Base-by-base conservation (phyloP, 257 asterid species). In the Fraxinus anomala region DNA sequence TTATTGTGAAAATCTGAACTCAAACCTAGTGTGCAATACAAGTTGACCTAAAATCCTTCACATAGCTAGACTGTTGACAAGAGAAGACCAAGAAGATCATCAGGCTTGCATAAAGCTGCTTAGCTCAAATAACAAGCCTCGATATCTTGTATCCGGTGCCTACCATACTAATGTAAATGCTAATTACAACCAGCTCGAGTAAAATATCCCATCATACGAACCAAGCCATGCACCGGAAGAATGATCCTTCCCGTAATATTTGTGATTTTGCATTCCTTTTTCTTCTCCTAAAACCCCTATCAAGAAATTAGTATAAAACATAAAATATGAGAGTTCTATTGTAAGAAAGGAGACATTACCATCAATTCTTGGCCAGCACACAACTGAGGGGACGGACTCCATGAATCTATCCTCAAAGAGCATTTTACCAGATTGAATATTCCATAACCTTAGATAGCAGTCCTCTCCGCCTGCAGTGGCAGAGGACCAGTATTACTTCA, bases 381-480 rank as follows among this genome's bases (percentile, higher is more conserved):
- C 91, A 56, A 90, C 88, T 5, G 94, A 82, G 65, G 99, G 97
- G 40, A 84, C 77, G 30, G 97, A 74, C 75, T 83, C 76, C 94
- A 84, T 89, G 83, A 87, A 85, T 74, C 67, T 90, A 68, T 84
- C 86, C 78, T 86, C 83, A 76, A 92, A 93, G 74, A 96, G 90
- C 92, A 96, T 33, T 80, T 89, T 91, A 21, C 98, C 97, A 17
- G 97, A 91, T 78, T 80, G 92, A 76, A 96, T 88, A 81, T 91
- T 83, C 99, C 99, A 93, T 70, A 92, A 78, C 51, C 98, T 94
- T 74, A 93, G 28, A 74, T 85, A 82, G 88, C 89, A 89, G 85
- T 95, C 99, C 87, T 93, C 98, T 78, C 98, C 99, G 79, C 99
- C 98, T 90, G 78, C 47, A 82, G 70, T n/a, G 2, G 68, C 73